Base-by-base conservation (phyloP, 1,284 basidiomycete species). In the Tausonia pullulans region DNA sequence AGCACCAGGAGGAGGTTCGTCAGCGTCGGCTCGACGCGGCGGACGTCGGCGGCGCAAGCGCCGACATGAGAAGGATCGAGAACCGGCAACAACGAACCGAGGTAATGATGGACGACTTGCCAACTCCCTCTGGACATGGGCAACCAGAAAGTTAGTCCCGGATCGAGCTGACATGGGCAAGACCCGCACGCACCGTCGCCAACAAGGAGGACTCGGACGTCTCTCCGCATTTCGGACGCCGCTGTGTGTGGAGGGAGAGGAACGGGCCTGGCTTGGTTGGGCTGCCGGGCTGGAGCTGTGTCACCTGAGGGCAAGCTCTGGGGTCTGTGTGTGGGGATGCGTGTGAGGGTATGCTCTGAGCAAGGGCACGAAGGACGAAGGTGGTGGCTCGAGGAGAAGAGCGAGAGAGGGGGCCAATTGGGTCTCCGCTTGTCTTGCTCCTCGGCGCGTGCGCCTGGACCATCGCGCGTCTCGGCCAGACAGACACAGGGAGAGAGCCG, bases 61-160 rank as follows among this genome's bases (percentile, higher is more conserved):
- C 27, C 8, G 53, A 55, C n/a, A 8, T 4, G 53, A 39, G 53
- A 5, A 41, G 41, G 53, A 6, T 39, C 27, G 14, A 54, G 8
- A 16, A 27, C 27, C 27, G 27, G 44, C 7, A 56, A 43, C 46
- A 44, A 16, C 59, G 95, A 74, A 97, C 82, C 46, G 90, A 91
- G 13, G 90, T 95, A 74, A 97, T 86, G 74, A 97, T 91, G 53
- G 90, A 91, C 75, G 89, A 92, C 81, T 95, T 95, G 69, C 91
- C 91, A 70, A 94, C 91, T 69, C 88, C 88, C 79, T 93, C 91
- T 93, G 59, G 27, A n/a, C 13, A 41, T n/a, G 54, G 49, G 56
- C 55, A 45, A 51, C 48, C 48, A 60, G 57, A 48, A 63, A 46
- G 46, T 14, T n/a, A 9, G 41, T 45, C 14, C 27, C 27, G 27